Base-by-base conservation (phyloP, 768 basidiomycete genomes). In the Inosperma sp. region DNA sequence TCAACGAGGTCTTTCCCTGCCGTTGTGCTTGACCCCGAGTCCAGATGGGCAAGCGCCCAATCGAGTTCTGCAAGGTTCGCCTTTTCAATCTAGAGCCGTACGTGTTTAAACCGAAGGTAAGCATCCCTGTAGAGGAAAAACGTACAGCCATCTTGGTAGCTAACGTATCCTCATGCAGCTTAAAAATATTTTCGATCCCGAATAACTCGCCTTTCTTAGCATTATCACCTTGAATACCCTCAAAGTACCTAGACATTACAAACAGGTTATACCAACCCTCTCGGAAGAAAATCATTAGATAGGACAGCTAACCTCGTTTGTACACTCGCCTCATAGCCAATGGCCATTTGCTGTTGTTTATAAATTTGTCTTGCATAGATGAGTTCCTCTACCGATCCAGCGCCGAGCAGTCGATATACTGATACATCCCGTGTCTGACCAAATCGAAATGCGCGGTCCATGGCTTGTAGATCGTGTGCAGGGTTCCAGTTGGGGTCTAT, bases 401-500 rank as follows among this genome's bases (percentile, higher is more conserved):
- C 89, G 1, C 87, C 90, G 13, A 95, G 73, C 6, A 95, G 74
- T 29, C 93, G 80, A 59, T 83, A 91, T 1, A 94, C 91, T 1
- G 79, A 74, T 17, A 95, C 93, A 59, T 93, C 85, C 16, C 91
- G 84, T 1, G 77, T 82, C 66, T 95, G 93, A 12, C 93, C 93
- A 53, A 91, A 88, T 5, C 89, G 81, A 62, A 86, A 93, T 1
- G 88, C 89, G 48, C 81, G 78, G 53, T 92, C 91, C 86, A 90
- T 90, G 2, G 91, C 90, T 64, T 92, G 95, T 7, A 97, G 68
- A 63, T 99, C 95, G 58, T 96, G 89, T 0, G 94, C 91, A 5
- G 95, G 95, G 68, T 97, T 97, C 94, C 94, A 97, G 56, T 92
- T 91, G 3, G 94, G 93, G 69, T 94, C 91, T 88, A 57, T 26